Conservation (phyloP, 2,329 filamentous ascomycete genomes). For the Aulographum hederae region DNA sequence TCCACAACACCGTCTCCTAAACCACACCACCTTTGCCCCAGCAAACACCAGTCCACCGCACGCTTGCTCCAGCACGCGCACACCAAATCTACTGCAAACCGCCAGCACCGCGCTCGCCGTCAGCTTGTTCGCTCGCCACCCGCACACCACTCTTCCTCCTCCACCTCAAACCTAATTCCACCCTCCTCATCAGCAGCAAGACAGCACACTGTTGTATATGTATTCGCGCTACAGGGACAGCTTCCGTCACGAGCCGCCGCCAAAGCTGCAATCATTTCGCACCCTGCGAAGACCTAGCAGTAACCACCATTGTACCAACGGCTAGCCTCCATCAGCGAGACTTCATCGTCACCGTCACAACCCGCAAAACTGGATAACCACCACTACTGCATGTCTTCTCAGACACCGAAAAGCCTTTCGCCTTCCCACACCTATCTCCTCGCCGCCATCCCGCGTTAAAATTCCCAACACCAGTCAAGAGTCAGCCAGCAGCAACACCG, state of each 20-base stretch:
- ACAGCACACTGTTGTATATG: constrained; percentile 59
- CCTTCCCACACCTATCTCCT: constrained; percentile 13
- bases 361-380: constrained; percentile 7
- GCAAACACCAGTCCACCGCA: background rate
- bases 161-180: background rate
- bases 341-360: too few species aligned
- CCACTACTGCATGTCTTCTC: constrained; percentile 42
- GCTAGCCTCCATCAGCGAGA: constrained; percentile 43
- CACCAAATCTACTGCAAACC: too few species aligned
- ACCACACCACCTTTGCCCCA: background rate
- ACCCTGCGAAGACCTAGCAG: constrained; percentile 89
- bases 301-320: constrained; percentile 77
- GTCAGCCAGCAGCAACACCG: constrained; percentile 18
- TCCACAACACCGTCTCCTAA: too few species aligned
- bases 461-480: too few species aligned
- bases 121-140: too few species aligned
- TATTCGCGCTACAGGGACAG: constrained; percentile 94
- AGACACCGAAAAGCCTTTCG: constrained; percentile 32
- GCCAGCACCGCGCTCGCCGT: too few species aligned
- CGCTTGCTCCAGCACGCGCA: too few species aligned
- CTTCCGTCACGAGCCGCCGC: constrained; percentile 84
- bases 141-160: constrained; percentile 1
- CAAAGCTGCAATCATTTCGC: constrained; percentile 95
- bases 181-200: constrained; percentile 3
- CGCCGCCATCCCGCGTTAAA: constrained; percentile 15